Conservation (phyloP, 257 asterid genomes). For the Solanum microdontum region DNA sequence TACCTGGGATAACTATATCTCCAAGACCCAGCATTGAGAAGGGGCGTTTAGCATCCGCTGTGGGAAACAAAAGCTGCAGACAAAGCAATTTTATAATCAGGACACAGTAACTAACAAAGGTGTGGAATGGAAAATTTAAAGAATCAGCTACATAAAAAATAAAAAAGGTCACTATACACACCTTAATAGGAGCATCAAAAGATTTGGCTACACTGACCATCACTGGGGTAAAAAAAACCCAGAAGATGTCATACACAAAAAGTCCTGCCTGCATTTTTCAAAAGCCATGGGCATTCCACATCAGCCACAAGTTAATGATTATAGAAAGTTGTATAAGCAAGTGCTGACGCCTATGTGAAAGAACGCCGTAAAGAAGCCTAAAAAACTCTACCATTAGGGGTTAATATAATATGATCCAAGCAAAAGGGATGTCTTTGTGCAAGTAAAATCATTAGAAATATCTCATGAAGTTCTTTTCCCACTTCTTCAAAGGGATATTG, state of each 20-base stretch:
- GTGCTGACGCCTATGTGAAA: background rate
- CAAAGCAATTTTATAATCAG: background rate
- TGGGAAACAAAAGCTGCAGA: constrained; percentile 91
- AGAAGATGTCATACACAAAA: constrained; percentile 81
- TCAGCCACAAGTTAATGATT: background rate
- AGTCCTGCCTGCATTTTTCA: constrained; percentile 71
- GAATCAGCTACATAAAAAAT: background rate
- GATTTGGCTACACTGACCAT: constrained; percentile 98
- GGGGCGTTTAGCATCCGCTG: constrained; percentile 72
- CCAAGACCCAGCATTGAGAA: constrained; percentile 99
- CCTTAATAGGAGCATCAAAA: constrained; percentile 98
- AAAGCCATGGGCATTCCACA: background rate
- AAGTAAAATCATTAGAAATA: background rate
- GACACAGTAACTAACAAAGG: background rate
- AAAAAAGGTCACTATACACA: constrained; percentile 5
- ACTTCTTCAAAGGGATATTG: background rate
- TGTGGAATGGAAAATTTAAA: background rate
- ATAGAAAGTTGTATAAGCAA: background rate
- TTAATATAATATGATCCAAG: background rate
- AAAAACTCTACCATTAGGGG: background rate
- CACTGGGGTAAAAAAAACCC: constrained; percentile 98
- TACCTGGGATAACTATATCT: constrained; percentile 96
- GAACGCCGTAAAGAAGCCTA: background rate
- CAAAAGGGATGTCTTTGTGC: background rate
- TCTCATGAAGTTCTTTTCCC: background rate